phyloP scores from a whole-genome alignment of 345 rosid species.

The Noccaea bulbosa region DNA sequence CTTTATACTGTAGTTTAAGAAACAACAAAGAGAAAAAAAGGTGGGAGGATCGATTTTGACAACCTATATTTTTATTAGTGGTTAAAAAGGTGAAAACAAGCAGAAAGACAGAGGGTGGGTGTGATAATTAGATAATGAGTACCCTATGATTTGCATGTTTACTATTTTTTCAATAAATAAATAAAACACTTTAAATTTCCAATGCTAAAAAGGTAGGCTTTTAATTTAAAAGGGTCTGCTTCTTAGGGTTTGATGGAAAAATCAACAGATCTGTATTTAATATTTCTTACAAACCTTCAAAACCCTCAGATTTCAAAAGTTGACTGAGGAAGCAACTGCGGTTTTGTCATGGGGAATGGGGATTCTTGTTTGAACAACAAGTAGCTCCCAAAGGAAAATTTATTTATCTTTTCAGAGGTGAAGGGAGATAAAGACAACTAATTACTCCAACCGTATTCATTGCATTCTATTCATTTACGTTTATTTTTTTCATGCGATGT shows the following conservation, averaged over 20 bases:
- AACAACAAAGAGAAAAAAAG: neutral
- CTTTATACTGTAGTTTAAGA: neutral
- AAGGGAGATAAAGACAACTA: conserved; percentile 39
- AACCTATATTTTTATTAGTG: conserved; percentile 34
- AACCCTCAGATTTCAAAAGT: conserved; percentile 36
- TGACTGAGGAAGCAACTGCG: conserved; percentile 46
- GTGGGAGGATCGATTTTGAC: conserved; percentile 20
- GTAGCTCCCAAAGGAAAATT: conserved; percentile 32
- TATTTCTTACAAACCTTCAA: conserved; percentile 29
- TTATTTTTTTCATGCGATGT: neutral
- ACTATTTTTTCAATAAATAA: conserved; percentile 28
- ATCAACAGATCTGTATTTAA: conserved; percentile 28
- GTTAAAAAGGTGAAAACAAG: conserved; percentile 41
- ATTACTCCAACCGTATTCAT: conserved; percentile 38
- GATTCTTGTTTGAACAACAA: conserved; percentile 44
- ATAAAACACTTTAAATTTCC: conserved; percentile 25
- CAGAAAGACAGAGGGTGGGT: conserved; percentile 36
- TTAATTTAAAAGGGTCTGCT: conserved; percentile 32
- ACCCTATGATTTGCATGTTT: conserved; percentile 81
- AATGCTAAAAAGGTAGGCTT: conserved; percentile 32
- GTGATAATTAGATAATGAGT: conserved; percentile 87
- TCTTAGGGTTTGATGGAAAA: conserved; percentile 44
- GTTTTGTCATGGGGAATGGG: conserved; percentile 59
- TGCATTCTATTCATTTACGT: conserved; percentile 19
- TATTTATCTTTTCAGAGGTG: conserved; percentile 35